These are phyloP conservation scores for Cladophialophora psammophila DNA, from an alignment of 2,329 filamentous ascomycete genomes.

Conservation along the genomic window DNA sequence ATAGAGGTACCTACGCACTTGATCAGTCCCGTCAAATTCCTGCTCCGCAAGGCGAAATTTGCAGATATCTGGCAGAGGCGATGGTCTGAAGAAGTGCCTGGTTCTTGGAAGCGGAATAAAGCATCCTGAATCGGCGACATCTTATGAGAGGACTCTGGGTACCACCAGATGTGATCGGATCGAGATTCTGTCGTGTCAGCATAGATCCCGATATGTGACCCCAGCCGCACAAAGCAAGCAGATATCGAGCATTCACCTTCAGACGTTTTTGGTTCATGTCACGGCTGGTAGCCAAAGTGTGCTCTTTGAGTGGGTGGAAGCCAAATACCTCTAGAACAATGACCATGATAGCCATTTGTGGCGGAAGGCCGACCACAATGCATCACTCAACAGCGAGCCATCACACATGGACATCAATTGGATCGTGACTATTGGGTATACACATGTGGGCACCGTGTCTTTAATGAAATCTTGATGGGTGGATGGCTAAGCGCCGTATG, in stretches of 20 bases:
- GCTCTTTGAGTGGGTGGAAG: background rate
- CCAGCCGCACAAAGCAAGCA: background rate
- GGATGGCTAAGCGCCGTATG: background rate
- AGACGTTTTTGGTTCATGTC: background rate
- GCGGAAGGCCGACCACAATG: background rate
- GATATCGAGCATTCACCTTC: background rate
- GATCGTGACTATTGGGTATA: background rate
- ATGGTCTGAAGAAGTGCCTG: background rate
- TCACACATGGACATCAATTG: conserved; percentile 3
- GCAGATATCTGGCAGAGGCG: background rate
- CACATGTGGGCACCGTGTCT: background rate
- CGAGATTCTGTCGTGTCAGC: background rate
- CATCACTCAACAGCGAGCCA: background rate
- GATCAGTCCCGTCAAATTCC: background rate
- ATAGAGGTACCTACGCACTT: background rate
- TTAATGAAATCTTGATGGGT: background rate
- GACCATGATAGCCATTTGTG: background rate
- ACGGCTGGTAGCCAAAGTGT: background rate
- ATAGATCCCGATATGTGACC: background rate
- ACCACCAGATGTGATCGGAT: background rate
- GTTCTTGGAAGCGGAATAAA: background rate
- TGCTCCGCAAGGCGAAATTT: background rate
- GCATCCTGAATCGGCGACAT: background rate
- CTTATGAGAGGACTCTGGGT: background rate
- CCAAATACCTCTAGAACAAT: background rate